phyloP scores from a whole-genome alignment of 2,329 filamentous ascomycete species.

The Fusarium sp. region DNA sequence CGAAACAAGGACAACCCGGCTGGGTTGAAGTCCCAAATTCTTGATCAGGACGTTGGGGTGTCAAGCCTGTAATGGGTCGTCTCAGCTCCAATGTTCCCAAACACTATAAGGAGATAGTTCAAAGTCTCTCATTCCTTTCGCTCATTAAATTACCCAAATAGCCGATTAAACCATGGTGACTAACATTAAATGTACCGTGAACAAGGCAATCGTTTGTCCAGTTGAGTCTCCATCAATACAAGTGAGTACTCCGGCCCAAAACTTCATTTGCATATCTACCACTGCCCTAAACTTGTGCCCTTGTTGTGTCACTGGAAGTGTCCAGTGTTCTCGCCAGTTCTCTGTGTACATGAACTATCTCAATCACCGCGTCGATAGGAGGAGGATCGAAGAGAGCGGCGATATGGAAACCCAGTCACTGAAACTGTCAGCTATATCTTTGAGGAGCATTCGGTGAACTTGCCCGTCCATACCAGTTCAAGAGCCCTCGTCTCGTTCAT shows the following conservation, averaged over 20 bases:
- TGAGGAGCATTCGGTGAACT: fast-evolving
- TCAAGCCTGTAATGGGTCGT: fast-evolving
- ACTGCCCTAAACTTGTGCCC: fast-evolving
- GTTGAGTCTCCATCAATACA: neutral
- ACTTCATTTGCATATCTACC: neutral
- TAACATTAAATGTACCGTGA: neutral
- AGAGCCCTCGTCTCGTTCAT: fast-evolving
- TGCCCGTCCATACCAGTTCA: fast-evolving
- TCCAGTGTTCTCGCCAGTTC: fast-evolving
- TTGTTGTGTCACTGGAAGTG: fast-evolving
- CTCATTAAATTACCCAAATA: fast-evolving
- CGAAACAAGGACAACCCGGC: fast-evolving
- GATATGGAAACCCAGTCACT: neutral
- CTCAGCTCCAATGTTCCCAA: neutral
- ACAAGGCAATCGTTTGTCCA: neutral
- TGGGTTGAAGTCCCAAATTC: no score
- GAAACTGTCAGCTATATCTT: neutral
- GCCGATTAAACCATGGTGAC: fast-evolving
- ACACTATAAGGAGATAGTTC: no score
- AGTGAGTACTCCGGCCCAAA: neutral
- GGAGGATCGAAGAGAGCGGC: fast-evolving
- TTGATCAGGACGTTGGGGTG: no score
- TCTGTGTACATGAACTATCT: neutral
- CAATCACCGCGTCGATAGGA: neutral
- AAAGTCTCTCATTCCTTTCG: fast-evolving